Evolutionary conservation across 2,329 filamentous ascomycete genomes (phyloP).

Genomic region (Alternaria hordeiaustralica): DNA sequence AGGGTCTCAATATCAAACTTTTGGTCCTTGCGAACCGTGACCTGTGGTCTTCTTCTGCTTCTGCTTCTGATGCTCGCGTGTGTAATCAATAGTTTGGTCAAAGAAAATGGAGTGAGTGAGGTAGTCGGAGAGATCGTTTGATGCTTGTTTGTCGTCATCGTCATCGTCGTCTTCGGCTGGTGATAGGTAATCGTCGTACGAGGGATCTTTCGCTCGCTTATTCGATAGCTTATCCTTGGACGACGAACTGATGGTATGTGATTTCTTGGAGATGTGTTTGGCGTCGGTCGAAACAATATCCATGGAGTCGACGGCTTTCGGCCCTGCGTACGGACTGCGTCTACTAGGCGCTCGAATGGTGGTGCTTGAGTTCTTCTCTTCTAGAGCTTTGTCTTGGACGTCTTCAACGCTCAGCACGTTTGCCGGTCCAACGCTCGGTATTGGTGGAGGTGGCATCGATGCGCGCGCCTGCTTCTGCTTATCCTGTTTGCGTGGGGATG

Average conservation of each 20-base stretch:
- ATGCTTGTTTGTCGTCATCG: constrained; percentile 2
- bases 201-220: background rate
- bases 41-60: background rate
- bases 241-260: background rate
- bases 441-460: constrained; percentile 2
- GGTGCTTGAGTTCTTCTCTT: constrained; percentile 40
- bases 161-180: constrained; percentile 8
- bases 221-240: background rate
- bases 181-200: constrained; percentile 9
- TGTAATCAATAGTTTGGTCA: constrained; percentile 9
- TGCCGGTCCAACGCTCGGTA: constrained; percentile 11
- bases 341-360: constrained; percentile 41
- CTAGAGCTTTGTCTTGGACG: constrained; percentile 29
- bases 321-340: constrained; percentile 25
- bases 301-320: constrained; percentile 21
- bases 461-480: background rate
- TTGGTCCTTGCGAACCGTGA: constrained; percentile 16
- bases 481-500: constrained; percentile 1
- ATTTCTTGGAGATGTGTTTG: background rate
- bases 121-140: constrained; percentile 15
- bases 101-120: constrained; percentile 23
- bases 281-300: background rate
- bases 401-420: constrained; percentile 18
- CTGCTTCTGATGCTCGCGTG: constrained; percentile 7
- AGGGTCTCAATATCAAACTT: constrained; percentile 8